These are phyloP conservation scores for Syncephalastrum racemosum DNA, from an alignment of 371 early-diverging fungal species.

Conservation along the genomic window DNA sequence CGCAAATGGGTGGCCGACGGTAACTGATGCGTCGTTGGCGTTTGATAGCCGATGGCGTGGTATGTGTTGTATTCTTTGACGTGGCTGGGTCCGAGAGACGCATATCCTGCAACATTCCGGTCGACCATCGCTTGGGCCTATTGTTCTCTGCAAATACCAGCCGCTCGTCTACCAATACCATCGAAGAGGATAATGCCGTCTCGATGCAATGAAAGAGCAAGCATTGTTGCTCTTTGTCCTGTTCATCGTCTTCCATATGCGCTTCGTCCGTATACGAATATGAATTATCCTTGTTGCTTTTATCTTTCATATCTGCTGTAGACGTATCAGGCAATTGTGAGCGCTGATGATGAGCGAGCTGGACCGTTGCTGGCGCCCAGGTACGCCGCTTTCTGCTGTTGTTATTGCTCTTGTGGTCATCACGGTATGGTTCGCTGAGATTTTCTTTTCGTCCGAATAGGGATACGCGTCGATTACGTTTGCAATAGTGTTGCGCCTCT, in stretches of 20 bases:
- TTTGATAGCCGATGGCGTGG: background rate
- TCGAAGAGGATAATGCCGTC: conserved; percentile 1
- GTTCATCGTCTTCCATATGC: background rate
- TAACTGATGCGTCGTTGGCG: conserved; percentile 1
- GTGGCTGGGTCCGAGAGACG: background rate
- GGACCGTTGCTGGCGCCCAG: background rate
- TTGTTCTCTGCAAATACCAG: background rate
- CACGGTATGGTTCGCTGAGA: no score
- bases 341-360: no score
- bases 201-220: conserved; percentile 7
- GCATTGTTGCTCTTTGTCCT: background rate
- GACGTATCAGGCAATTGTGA: background rate
- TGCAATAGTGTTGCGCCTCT: no score
- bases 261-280: background rate
- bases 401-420: background rate
- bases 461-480: no score
- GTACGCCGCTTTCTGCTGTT: background rate
- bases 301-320: background rate
- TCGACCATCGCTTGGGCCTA: conserved; percentile 7
- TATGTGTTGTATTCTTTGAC: background rate
- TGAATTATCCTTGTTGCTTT: background rate
- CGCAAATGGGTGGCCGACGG: conserved; percentile 4
- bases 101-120: conserved; percentile 6
- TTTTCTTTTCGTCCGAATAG: no score
- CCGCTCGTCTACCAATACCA: background rate